Base-by-base conservation (phyloP, 129 eudicot species). In the Silybum marianum region DNA sequence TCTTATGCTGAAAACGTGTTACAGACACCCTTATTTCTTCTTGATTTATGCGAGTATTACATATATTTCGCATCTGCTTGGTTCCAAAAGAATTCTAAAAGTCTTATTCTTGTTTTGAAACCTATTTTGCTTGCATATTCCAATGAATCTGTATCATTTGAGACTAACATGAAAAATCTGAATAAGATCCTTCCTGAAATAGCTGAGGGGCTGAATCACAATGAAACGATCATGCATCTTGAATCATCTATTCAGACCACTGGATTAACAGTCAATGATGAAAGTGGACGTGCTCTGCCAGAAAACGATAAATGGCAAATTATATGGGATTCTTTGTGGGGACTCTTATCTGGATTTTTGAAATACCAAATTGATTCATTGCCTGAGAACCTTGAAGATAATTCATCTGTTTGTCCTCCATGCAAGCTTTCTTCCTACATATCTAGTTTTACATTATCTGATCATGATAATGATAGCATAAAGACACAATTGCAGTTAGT, bases 51-150 rank as follows among this genome's bases (percentile, higher is more conserved):
- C 34, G 88, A 86, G 72, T 93, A 85, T 85, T 88, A 80, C 81
- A 85, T 83, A 76, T 87, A 79, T 83, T 91, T 91, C 66, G 88
- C 98, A 78, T 88, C 93, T 72, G 87, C 95, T 71, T 89, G 88
- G 91, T 90, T 88, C 69, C 91, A 91, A 67, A 86, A 81, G 80
- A 86, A 87, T 77, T 67, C 70, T 65, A 83, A 69, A 81, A 93
- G 83, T 73, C 90, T 96, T 83, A 19, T 87, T 78, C 73, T 88
- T 77, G 51, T 85, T 77, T 65, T 90, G 77, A 86, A 87, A 82
- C 93, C 97, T 69, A 68, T 90, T 78, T 67, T 88, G 69, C 42
- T 74, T 63, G 81, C 72, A 71, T 74, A 39, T 82, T 25, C 76
- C 24, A 70, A 46, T 77, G 95, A 78, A 77, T 34, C 78, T 51